Base-by-base conservation (phyloP, 2,329 filamentous ascomycete species). In the Trichoderma sp. region DNA sequence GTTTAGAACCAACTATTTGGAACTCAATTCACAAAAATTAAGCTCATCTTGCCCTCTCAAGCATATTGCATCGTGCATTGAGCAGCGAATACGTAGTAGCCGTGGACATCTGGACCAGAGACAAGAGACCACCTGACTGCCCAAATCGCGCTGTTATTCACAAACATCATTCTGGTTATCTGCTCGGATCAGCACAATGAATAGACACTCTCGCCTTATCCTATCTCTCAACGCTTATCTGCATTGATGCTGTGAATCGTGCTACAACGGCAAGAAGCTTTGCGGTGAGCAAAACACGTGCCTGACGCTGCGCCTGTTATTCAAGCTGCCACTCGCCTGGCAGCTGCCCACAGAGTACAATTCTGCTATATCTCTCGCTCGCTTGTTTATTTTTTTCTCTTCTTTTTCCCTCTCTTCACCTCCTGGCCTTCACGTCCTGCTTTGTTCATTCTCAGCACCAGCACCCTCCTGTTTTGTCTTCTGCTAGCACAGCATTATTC, bases 271-370 rank as follows among this genome's bases (percentile, higher is more conserved):
- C 29, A 33, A 68, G 11, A 43, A 7, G 10, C 14, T 8, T 10
- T 29, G 52, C 52, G 37, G 52, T 56, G 35, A 58, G 40, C 37
- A 37, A 40, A 58, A 43, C 65, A 68, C 65, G 65, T 68, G 65
- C 57, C 24, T 13, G 31, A 24, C 7, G 35, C 57, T 52, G 21
- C 63, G 33, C 63, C 31, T 66, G n/a, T 35, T 57, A 57, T 61
- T 33, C 5, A 57, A 58, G 47, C 43, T 68, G 65, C n/a, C 65
- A 35, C 35, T 19, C 56, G 24, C 29, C 65, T 61, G 47, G 40
- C 62, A 66, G n/a, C 7, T 57, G 35, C 33, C n/a, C 43, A 49
- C 43, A 47, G 60, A 37, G n/a, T 47, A 16, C 62, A 8, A 19
- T 21, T 19, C 27, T 1, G 11, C 11, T 11, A 40, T 29, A 31